Conservation (phyloP, 352 stramenopile genomes). For the Globisporangium spiculum region DNA sequence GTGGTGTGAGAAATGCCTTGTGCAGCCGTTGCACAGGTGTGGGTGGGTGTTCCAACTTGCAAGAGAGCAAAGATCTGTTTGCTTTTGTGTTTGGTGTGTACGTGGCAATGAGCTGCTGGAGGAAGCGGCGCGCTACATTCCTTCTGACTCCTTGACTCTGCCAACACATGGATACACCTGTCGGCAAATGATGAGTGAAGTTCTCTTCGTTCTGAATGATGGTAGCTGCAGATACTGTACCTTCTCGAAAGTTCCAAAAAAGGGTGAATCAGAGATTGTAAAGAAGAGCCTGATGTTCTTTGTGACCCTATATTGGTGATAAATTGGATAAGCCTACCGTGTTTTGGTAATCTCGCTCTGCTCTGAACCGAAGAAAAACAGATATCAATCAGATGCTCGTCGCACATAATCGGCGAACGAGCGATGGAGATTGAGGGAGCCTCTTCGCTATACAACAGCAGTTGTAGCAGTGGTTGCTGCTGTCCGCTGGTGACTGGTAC, state of each 20-base stretch:
- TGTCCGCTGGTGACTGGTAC: neutral
- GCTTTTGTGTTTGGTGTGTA: neutral
- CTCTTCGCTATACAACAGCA: neutral
- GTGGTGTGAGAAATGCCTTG: no score
- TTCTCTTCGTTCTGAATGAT: neutral
- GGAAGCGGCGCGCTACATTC: neutral
- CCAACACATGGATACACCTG: neutral
- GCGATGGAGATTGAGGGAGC: neutral
- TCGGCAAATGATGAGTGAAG: conserved; percentile 3
- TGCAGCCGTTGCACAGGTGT: no score
- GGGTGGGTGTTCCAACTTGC: no score
- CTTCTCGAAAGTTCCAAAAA: conserved; percentile 6
- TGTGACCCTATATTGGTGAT: neutral
- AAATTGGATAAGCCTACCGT: neutral
- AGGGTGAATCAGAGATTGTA: neutral
- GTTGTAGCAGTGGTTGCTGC: neutral
- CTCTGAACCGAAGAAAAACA: conserved; percentile 2
- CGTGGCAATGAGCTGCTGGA: neutral
- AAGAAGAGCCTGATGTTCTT: neutral
- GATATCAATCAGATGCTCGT: neutral
- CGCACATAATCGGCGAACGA: neutral
- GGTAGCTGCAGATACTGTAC: neutral
- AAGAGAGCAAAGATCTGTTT: no score
- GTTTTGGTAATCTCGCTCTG: neutral
- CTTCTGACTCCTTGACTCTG: neutral